Base-by-base conservation (phyloP, 257 asterid species). In the Solanum neorickii region DNA sequence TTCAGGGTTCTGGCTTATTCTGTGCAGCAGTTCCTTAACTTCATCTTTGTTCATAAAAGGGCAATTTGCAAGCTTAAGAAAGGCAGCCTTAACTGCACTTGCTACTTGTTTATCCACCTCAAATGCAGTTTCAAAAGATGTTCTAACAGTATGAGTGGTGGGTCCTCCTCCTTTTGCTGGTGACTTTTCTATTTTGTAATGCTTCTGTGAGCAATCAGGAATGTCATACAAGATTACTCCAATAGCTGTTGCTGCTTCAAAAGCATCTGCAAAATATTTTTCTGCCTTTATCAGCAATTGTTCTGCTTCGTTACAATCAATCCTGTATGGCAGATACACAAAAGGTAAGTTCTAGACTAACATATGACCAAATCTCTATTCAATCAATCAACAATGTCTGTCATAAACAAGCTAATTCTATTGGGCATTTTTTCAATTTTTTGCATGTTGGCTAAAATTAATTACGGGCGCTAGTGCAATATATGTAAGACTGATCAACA, bases 81-180 rank as follows among this genome's bases (percentile, higher is more conserved):
- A 90, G 62, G 99, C 98, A n/a, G 94, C 89, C 91, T 94, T 97
- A 15, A 97, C 96, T 3, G 99, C 99, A 66, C 87, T 87, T 60
- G 99, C 98, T 44, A 97, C 99, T 94, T 97, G 99, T 89, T 93
- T 95, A 89, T 97, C 99, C 85, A 97, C 99, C 82, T 96, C 98
- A 86, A 97, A 96, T 47, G 96, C 96, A 83, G 97, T 91, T 88
- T 96, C 98, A 44, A 96, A 93, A 87, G 97, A 94, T 65, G 98
- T 97, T 83, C 95, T 91, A 80, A 97, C 95, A 80, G 93, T 87
- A 89, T 95, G 98, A 23, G 92, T 87, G 27, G 93, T 80, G 33
- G 94, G 75, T 9, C 92, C 94, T 86, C 91, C 95, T 87, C 88
- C 95, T 69, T 86, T 90, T 72, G 91, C 85, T 5, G 94, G 88